Percentiles rank a stretch among this genome's conserved stretches.
Conservation (phyloP, 352 stramenopile genomes). For the Globisporangium iwayamae region DNA sequence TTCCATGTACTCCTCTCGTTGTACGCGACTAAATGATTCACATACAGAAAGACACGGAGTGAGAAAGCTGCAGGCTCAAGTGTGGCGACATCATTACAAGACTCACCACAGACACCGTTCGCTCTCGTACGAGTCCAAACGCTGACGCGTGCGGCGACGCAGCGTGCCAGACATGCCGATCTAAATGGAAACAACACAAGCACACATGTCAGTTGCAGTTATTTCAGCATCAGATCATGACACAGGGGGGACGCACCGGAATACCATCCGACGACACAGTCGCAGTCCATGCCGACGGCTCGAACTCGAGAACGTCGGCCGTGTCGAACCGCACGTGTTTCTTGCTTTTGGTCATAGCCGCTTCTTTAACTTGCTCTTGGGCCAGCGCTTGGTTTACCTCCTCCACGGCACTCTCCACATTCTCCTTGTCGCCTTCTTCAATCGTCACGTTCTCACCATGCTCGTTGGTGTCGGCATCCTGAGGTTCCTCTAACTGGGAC, state of each 20-base stretch:
- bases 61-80: background rate
- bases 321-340: constrained; percentile 58
- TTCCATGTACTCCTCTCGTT: constrained; percentile 81
- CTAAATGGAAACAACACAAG: constrained; percentile 19
- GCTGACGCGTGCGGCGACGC: constrained; percentile 55
- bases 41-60: constrained; percentile 4
- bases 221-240: background rate
- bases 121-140: constrained; percentile 62
- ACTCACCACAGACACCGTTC: constrained; percentile 51
- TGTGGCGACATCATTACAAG: background rate
- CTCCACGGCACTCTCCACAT: background rate
- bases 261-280: constrained; percentile 75
- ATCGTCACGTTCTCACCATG: background rate
- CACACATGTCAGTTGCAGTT: background rate
- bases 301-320: constrained; percentile 76
- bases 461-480: background rate
- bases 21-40: constrained; percentile 34
- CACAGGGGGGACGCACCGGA: constrained; percentile 32
- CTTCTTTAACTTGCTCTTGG: background rate
- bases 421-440: constrained; percentile 1
- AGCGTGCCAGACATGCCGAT: constrained; percentile 67
- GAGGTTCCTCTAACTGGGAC: background rate
- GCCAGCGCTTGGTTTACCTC: constrained; percentile 2
- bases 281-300: constrained; percentile 79
- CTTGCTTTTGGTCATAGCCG: constrained; percentile 14